Evolutionary conservation across 352 stramenopile genomes (phyloP), one percentile per base, ranked within the genome.

Genomic region (Nothophytophthora sp.): DNA sequence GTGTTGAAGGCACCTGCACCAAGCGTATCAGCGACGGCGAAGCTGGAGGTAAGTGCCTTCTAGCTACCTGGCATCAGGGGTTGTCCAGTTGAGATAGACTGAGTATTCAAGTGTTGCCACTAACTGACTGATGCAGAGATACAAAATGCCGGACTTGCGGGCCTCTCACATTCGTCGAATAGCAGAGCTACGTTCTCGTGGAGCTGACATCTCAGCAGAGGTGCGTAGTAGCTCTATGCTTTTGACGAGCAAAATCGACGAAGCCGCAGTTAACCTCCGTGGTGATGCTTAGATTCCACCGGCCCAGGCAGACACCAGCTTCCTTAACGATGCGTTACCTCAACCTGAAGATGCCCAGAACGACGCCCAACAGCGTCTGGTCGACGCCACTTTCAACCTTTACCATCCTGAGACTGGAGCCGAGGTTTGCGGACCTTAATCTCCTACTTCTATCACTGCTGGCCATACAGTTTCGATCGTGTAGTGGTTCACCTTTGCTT

Each of bases 151-250:
- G 2, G 61, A 91, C 30, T 58, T 89, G 15, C 58, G 73, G 29
- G 73, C 75, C 2, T 89, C 77, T 9, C 80, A 91, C 35, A 83
- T 88, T 38, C 80, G 79, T 11, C 71, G 80, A 30, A 73, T 91
- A 25, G 68, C 77, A n/a, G 76, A 85, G 40, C 39, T 91, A 12
- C 58, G 63, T 15, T 76, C 61, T 12, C 63, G 68, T 19, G 69
- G 70, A 19, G 50, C 45, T 10, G 73, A 76, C 15, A 55, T 70
- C 20, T 40, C 56, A 4, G 59, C 73, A 5, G 61, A 69, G 20
- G 68, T 73, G 37, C 0, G 42, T 29, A 24, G 16, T 10, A n/a
- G n/a, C n/a, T n/a, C n/a, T n/a, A n/a, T n/a, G n/a, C n/a, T n/a
- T n/a, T n/a, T n/a, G n/a, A n/a, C n/a, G n/a, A n/a, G n/a, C n/a